A percentile compares a stretch with the other conserved stretches of the same genome.
Evolutionary conservation across 106 monocot species (phyloP).

Genomic region (Alisma plantagoaquatica): DNA sequence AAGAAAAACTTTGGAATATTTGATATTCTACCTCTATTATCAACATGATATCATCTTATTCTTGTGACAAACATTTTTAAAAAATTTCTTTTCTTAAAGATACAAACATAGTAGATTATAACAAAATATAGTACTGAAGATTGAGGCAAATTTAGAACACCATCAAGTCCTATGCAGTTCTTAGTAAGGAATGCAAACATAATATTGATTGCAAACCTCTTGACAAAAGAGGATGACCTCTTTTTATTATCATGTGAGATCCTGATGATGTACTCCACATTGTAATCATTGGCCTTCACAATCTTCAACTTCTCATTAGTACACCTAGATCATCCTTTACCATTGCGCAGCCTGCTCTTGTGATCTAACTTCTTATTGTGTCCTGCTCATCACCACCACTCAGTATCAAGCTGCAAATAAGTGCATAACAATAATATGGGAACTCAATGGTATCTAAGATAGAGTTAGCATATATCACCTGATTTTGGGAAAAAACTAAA

Average conservation of each 20-base stretch:
- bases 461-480: slow-evolving; percentile 1
- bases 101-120: slow-evolving; percentile 59
- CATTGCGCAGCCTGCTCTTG: background rate
- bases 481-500: no score
- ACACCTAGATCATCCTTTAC: background rate
- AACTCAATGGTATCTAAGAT: slow-evolving; percentile 2
- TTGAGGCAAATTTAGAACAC: slow-evolving; percentile 49
- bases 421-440: background rate
- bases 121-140: slow-evolving; percentile 60
- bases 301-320: slow-evolving; percentile 48
- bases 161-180: slow-evolving; percentile 52
- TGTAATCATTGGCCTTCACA: slow-evolving; percentile 48
- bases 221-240: slow-evolving; percentile 48
- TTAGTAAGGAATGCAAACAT: slow-evolving; percentile 51
- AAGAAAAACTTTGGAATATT: no score
- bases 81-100: no score
- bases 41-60: no score
- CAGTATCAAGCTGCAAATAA: background rate
- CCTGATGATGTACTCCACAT: slow-evolving; percentile 60
- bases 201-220: slow-evolving; percentile 50
- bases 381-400: background rate
- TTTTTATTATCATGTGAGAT: slow-evolving; percentile 50
- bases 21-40: no score
- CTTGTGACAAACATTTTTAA: no score
- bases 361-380: background rate